Evolutionary conservation across 2,329 filamentous ascomycete species (phyloP).

Genomic region (Fusarium incarnatum): DNA sequence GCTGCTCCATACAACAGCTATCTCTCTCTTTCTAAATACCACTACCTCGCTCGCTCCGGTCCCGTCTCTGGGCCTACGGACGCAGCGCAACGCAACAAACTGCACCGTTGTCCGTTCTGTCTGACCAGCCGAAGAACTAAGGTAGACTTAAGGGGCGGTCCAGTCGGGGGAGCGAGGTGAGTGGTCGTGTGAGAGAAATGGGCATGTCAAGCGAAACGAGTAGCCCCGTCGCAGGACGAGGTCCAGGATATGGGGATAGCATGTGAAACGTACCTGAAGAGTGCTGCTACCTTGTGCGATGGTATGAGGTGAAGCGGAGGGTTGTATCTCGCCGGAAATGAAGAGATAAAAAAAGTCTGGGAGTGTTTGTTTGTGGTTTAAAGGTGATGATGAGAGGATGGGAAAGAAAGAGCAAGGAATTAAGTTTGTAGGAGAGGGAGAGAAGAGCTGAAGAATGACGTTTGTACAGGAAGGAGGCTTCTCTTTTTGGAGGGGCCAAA

Average conservation of each 20-base stretch:
- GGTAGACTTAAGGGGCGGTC: constrained; percentile 42
- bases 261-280: constrained; percentile 35
- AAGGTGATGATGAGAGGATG: constrained; percentile 19
- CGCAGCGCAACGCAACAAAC: constrained; percentile 6
- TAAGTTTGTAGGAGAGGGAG: constrained; percentile 19
- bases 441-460: constrained; percentile 29
- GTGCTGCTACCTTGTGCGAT: constrained; percentile 17
- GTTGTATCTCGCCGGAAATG: constrained; percentile 1
- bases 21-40: constrained; percentile 12
- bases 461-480: constrained; percentile 27
- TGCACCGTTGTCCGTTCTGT: constrained; percentile 13
- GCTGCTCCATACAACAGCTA: constrained; percentile 7
- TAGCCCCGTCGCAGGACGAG: constrained; percentile 28
- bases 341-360: not conserved
- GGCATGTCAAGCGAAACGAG: constrained; percentile 44
- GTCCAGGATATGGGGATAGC: constrained; percentile 23
- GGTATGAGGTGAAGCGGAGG: not conserved
- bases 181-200: constrained; percentile 41
- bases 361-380: constrained; percentile 15
- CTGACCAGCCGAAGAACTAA: constrained; percentile 24
- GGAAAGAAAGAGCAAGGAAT: constrained; percentile 11
- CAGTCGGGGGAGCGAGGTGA: constrained; percentile 22
- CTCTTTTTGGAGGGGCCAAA: constrained; percentile 36
- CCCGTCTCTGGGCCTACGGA: constrained; percentile 27
- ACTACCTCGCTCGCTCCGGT: constrained; percentile 26